phyloP scores from a whole-genome alignment of 129 eudicot genomes.

The Tanacetum coccineum region DNA sequence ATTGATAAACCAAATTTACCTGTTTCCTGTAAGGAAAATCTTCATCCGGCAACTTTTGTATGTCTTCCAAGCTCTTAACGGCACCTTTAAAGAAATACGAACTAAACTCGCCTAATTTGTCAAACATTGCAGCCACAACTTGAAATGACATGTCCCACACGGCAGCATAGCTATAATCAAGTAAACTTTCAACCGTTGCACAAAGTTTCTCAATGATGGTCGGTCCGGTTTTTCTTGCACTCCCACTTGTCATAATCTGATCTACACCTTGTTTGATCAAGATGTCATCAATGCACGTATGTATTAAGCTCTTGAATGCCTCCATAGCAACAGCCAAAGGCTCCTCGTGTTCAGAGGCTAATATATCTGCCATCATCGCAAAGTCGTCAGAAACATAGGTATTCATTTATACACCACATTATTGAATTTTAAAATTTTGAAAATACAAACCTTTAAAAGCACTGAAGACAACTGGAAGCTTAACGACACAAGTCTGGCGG shows the following conservation, averaged over 20 bases:
- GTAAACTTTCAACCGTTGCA: constrained; percentile 73
- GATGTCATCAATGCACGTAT: constrained; percentile 71
- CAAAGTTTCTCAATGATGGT: constrained; percentile 78
- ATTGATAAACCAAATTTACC: constrained; percentile 35
- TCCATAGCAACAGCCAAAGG: constrained; percentile 71
- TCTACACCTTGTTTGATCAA: constrained; percentile 82
- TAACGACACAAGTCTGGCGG: constrained; percentile 68
- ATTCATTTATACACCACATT: not conserved
- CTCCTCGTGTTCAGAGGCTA: constrained; percentile 92
- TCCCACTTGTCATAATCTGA: constrained; percentile 41
- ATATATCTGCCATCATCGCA: constrained; percentile 51
- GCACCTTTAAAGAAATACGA: constrained; percentile 52
- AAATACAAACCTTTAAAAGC: constrained; percentile 60
- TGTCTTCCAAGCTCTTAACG: constrained; percentile 67
- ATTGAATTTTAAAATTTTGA: not conserved
- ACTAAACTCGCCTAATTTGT: constrained; percentile 68
- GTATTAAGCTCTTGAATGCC: constrained; percentile 68
- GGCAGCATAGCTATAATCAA: constrained; percentile 62
- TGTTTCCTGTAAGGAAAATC: constrained; percentile 78
- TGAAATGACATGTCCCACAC: constrained; percentile 97
- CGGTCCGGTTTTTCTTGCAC: constrained; percentile 49
- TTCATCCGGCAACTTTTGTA: constrained; percentile 83
- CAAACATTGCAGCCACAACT: constrained; percentile 80
- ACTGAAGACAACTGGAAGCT: constrained; percentile 82
- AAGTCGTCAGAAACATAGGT: constrained; percentile 6